Conservation (phyloP, 106 monocot genomes). For the Dioscorea dumetorum region DNA sequence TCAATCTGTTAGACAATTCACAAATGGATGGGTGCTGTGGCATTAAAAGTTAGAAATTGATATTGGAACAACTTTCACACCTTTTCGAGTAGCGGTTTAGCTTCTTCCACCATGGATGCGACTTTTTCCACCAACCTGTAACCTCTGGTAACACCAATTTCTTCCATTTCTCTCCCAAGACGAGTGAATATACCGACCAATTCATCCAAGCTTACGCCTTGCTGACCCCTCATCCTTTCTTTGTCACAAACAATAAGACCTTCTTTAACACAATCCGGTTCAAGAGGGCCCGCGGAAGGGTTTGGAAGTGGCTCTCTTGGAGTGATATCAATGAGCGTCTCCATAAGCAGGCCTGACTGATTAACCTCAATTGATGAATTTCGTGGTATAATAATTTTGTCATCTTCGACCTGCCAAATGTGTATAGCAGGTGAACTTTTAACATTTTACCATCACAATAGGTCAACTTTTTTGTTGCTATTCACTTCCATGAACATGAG, state of each 20-base stretch:
- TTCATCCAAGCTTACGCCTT: constrained; percentile 92
- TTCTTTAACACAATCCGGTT: constrained; percentile 64
- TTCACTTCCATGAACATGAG: too few species aligned
- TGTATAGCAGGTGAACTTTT: background rate
- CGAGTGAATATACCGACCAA: constrained; percentile 94
- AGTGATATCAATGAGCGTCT: constrained; percentile 90
- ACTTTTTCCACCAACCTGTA: constrained; percentile 88
- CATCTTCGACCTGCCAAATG: constrained; percentile 74
- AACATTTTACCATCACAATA: background rate
- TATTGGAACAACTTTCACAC: constrained; percentile 16
- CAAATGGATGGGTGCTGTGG: background rate
- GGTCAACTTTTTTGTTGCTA: too few species aligned
- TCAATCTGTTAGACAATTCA: constrained; percentile 54
- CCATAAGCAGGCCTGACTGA: constrained; percentile 99
- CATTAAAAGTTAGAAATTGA: background rate
- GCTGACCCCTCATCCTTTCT: constrained; percentile 67
- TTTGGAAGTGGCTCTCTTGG: constrained; percentile 87
- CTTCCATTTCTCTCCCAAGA: constrained; percentile 90
- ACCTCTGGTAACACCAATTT: constrained; percentile 62
- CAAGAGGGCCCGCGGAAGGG: constrained; percentile 71
- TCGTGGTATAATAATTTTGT: constrained; percentile 77
- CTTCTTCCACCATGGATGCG: constrained; percentile 66
- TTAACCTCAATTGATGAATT: constrained; percentile 95
- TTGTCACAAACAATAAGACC: constrained; percentile 85
- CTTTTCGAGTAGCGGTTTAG: constrained; percentile 83